Evolutionary conservation across 208 protist species (phyloP).

Genomic region (Angomonas deanei): DNA sequence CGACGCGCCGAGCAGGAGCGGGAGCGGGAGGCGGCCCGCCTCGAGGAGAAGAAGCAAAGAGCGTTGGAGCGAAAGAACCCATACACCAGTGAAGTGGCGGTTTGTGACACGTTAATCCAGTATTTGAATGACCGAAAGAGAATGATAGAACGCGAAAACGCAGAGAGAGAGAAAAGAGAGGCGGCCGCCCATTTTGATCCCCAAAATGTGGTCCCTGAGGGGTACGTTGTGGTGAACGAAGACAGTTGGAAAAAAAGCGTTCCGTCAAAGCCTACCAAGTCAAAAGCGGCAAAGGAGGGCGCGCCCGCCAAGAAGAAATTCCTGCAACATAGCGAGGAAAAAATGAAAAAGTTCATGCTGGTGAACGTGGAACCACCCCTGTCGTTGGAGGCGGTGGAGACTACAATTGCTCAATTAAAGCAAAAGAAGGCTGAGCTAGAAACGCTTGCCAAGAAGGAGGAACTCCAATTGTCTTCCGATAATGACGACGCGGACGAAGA

Average conservation of each 20-base stretch:
- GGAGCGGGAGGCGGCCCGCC: conserved; percentile 48
- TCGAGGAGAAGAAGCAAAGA: conserved; percentile 39
- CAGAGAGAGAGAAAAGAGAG: conserved; percentile 29
- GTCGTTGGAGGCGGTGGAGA: conserved; percentile 37
- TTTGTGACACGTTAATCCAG: conserved; percentile 44
- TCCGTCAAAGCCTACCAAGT: conserved; percentile 18
- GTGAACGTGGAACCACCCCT: conserved; percentile 49
- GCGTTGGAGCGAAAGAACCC: conserved; percentile 57
- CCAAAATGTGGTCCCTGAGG: conserved; percentile 34
- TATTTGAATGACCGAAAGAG: conserved; percentile 66
- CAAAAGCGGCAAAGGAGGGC: conserved; percentile 11
- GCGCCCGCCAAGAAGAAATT: conserved; percentile 12
- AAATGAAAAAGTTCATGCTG: conserved; percentile 50
- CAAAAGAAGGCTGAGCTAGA: conserved; percentile 47
- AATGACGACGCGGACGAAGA: conserved; percentile 50
- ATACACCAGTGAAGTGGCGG: conserved; percentile 48
- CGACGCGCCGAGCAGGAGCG: conserved; percentile 40
- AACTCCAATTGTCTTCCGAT: conserved; percentile 50
- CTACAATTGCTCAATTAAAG: conserved; percentile 30
- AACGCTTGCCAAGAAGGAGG: conserved; percentile 36
- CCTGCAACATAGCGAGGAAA: conserved; percentile 67
- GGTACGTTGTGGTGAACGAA: conserved; percentile 64
- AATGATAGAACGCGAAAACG: conserved; percentile 58
- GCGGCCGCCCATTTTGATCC: conserved; percentile 69
- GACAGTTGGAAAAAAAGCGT: conserved; percentile 49